Base-by-base conservation (phyloP, 208 protist species). In the Leishmania turanica region DNA sequence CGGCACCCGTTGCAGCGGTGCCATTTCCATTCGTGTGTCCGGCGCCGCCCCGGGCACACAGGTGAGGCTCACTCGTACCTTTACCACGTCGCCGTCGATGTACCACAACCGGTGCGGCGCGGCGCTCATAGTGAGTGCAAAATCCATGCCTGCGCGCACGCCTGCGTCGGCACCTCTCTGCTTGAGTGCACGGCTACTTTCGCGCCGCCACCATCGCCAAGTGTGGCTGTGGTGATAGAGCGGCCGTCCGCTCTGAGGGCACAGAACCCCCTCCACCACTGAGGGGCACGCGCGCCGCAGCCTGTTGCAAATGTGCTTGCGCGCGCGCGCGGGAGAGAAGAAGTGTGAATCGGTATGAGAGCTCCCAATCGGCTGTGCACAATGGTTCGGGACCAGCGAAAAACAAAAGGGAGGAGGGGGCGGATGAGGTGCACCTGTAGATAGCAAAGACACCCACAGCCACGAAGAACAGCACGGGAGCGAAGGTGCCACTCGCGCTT, bases 81-180 rank as follows among this genome's bases (percentile, higher is more conserved):
- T 84, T 6, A 96, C 91, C 27, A 87, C 51, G 72, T 95, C 91
- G 15, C 91, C 93, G 8, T 89, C 85, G 31, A 83, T 34, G 85
- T 96, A 96, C 90, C 90, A 95, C 40, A 78, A n/a, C 56, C 88
- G 90, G 70, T 95, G 88, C 62, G 82, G 70, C 56, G 82, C 77
- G 2, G 78, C 82, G 31, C 54, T 75, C 65, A 86, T 66, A 8
- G 8, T 72, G 15, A 86, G 60, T 1, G 51, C 58, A 3, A 77
- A 86, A 27, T 86, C 65, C 82, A 86, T 87, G 5, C 17, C 64
- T 56, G 31, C 24, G 42, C 24, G 45, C 24, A n/a, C 27, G 45
- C 45, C 66, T n/a, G 49, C 66, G 40, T 31, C 7, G 42, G 24
- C 21, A n/a, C 40, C 66, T n/a, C 21, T 47, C 27, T 27, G 31